A percentile compares a stretch with the other conserved stretches of the same genome.
Evolutionary conservation across 345 rosid genomes (phyloP).

Genomic region (Lumnitzera racemosa): DNA sequence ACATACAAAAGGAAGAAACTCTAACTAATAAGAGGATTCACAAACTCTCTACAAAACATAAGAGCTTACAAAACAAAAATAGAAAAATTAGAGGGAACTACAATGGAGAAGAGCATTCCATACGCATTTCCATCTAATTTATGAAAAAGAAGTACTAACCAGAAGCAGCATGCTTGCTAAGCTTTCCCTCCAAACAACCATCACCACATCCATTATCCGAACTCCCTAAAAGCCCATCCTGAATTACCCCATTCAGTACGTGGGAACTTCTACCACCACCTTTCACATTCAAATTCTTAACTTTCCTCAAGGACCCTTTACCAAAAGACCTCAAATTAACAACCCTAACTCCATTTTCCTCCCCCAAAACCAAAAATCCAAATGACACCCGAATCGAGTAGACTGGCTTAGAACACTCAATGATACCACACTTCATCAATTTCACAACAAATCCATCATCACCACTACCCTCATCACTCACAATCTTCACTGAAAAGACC

Average conservation of each 20-base stretch:
- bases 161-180: slow-evolving; percentile 31
- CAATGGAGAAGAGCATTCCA: too few species aligned
- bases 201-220: slow-evolving; percentile 20
- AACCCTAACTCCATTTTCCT: slow-evolving; percentile 60
- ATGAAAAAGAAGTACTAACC: slow-evolving; percentile 29
- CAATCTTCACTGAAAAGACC: slow-evolving; percentile 47
- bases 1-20: too few species aligned
- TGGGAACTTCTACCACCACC: slow-evolving; percentile 17
- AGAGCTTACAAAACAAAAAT: too few species aligned
- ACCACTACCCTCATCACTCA: slow-evolving; percentile 19
- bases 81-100: too few species aligned
- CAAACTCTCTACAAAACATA: too few species aligned
- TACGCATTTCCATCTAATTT: background rate
- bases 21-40: too few species aligned
- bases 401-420: slow-evolving; percentile 57
- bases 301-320: slow-evolving; percentile 40
- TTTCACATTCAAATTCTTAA: slow-evolving; percentile 26
- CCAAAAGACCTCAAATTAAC: slow-evolving; percentile 50
- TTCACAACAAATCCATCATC: slow-evolving; percentile 36
- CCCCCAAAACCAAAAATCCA: slow-evolving; percentile 64
- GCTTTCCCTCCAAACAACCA: slow-evolving; percentile 33
- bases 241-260: slow-evolving; percentile 35
- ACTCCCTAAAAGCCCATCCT: slow-evolving; percentile 8
- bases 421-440: slow-evolving; percentile 64
- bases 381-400: slow-evolving; percentile 52